Evolutionary conservation across 73 alveolate genomes (phyloP).

Genomic region (Blepharisma stoltei): DNA sequence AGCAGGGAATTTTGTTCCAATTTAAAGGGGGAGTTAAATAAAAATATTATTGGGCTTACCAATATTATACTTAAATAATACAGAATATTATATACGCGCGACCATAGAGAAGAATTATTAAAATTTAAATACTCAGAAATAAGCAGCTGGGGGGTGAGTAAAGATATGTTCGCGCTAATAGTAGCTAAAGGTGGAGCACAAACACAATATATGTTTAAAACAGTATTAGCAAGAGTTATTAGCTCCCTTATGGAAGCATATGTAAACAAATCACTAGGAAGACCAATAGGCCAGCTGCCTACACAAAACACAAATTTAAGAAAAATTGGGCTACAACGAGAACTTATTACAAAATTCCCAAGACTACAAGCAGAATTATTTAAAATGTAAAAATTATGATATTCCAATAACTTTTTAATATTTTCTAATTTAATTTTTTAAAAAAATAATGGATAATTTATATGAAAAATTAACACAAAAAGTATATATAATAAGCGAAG

Average conservation of each 20-base stretch:
- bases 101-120: not conserved
- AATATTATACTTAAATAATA: too few relatives aligned
- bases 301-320: not conserved
- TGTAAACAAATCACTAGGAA: not conserved
- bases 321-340: constrained; percentile 7
- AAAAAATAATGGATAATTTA: too few relatives aligned
- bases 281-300: not conserved
- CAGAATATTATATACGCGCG: too few relatives aligned
- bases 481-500: too few relatives aligned
- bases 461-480: too few relatives aligned
- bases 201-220: not conserved
- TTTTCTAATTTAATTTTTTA: too few relatives aligned
- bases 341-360: not conserved
- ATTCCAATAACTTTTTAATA: too few relatives aligned
- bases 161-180: not conserved
- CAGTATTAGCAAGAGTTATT: not conserved
- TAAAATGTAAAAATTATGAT: not conserved
- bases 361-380: not conserved
- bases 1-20: too few relatives aligned
- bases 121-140: constrained; percentile 1
- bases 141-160: constrained; percentile 19
- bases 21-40: too few relatives aligned
- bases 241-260: not conserved
- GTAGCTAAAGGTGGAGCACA: not conserved
- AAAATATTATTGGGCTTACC: too few relatives aligned